phyloP scores from a whole-genome alignment of 176 grass and related monocot species.

The Zizania latifolia region DNA sequence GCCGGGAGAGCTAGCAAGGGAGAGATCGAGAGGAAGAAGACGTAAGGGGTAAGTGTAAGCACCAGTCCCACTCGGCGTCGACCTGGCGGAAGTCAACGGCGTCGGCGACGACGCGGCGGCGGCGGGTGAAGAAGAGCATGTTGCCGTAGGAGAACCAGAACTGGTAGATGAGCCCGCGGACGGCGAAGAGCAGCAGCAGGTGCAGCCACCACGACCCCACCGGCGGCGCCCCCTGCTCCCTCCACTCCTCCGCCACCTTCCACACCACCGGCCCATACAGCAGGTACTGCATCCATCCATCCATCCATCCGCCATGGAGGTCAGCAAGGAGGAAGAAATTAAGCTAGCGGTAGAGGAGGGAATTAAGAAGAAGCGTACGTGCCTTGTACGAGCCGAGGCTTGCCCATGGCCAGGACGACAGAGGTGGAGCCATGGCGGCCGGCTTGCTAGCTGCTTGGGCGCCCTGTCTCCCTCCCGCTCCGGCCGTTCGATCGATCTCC shows the following conservation, averaged over 20 bases:
- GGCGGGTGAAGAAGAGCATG: conserved; percentile 85
- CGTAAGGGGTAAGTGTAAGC: no score
- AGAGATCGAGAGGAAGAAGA: no score
- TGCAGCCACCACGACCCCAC: conserved; percentile 56
- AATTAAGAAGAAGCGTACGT: no score
- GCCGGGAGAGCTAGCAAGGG: no score
- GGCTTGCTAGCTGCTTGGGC: neutral
- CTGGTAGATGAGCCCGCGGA: conserved; percentile 54
- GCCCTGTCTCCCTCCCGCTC: no score
- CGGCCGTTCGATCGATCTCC: no score
- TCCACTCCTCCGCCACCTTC: conserved; percentile 52
- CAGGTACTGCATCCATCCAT: conserved; percentile 49
- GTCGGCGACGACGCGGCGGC: conserved; percentile 58
- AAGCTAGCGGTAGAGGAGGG: no score
- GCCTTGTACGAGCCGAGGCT: conserved; percentile 73
- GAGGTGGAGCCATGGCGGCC: conserved; percentile 35
- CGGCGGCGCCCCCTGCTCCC: conserved; percentile 19
- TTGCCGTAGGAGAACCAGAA: conserved; percentile 67
- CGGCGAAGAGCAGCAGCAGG: conserved; percentile 45
- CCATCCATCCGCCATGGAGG: no score
- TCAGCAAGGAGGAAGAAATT: neutral
- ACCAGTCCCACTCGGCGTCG: conserved; percentile 90
- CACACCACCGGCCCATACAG: conserved; percentile 52
- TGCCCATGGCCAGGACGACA: conserved; percentile 86
- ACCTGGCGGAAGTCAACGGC: conserved; percentile 78